Conservation (phyloP, 1,284 basidiomycete species). For the Ceratobasidium sp. region DNA sequence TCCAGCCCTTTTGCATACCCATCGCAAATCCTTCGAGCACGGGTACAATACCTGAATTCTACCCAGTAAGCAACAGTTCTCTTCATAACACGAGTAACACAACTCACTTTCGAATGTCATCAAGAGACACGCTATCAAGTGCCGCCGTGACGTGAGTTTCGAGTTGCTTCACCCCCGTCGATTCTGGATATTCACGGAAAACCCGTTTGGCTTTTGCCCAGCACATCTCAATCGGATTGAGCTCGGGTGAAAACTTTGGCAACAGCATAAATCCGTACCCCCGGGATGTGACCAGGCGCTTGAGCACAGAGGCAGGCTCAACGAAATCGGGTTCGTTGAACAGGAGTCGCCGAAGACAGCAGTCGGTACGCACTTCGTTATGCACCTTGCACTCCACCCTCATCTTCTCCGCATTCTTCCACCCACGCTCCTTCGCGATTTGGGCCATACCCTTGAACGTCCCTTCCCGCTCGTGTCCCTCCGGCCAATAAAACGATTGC, state of each 20-base stretch:
- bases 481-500: too few relatives aligned
- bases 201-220: conserved; percentile 46
- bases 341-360: conserved; percentile 41
- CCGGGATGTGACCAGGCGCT: conserved; percentile 5
- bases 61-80: too few relatives aligned
- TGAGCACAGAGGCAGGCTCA: conserved; percentile 36
- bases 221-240: conserved; percentile 48
- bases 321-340: conserved; percentile 44
- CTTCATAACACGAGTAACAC: too few relatives aligned
- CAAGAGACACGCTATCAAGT: conserved; percentile 18
- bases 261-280: conserved; percentile 42
- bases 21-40: neutral
- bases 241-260: conserved; percentile 45
- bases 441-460: conserved; percentile 33
- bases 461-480: conserved; percentile 51
- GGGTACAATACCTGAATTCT: neutral
- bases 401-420: neutral
- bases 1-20: conserved; percentile 11
- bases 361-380: neutral
- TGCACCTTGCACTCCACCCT: conserved; percentile 30
- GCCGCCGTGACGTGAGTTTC: conserved; percentile 23
- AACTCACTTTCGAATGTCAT: conserved; percentile 37
- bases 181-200: conserved; percentile 25
- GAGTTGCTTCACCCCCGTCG: conserved; percentile 6
- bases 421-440: conserved; percentile 18